A percentile compares a stretch with the other conserved stretches of the same genome.
These are phyloP conservation scores for Psilocybe mexicana DNA, from an alignment of 1,284 basidiomycete species.

Conservation along the genomic window DNA sequence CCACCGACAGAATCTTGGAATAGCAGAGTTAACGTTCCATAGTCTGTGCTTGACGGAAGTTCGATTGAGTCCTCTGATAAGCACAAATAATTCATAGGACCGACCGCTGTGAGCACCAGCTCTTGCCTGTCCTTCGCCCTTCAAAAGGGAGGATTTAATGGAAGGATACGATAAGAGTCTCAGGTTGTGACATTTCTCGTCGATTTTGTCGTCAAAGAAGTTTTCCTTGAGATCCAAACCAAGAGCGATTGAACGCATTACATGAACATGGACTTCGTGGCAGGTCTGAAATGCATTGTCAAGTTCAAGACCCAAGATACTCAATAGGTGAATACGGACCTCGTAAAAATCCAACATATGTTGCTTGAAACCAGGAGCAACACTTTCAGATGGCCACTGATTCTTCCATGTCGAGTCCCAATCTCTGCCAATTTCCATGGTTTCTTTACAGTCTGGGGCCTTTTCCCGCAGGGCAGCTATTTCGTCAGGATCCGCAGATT, in stretches of 20 bases:
- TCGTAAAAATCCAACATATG: conserved; percentile 73
- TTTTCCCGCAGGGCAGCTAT: conserved; percentile 64
- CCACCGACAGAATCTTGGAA: conserved; percentile 87
- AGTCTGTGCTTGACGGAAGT: conserved; percentile 47
- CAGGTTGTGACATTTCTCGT: conserved; percentile 78
- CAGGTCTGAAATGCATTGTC: conserved; percentile 49
- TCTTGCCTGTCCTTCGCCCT: conserved; percentile 68
- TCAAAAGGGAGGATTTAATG: conserved; percentile 58
- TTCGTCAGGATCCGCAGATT: conserved; percentile 69
- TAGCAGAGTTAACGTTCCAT: conserved; percentile 81
- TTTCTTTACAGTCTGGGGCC: conserved; percentile 81
- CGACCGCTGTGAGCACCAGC: conserved; percentile 78
- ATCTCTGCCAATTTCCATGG: conserved; percentile 84
- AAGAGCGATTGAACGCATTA: conserved; percentile 82
- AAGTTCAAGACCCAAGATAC: conserved; percentile 1
- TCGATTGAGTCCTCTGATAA: background rate
- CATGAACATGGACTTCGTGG: conserved; percentile 69
- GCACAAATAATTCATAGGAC: conserved; percentile 11
- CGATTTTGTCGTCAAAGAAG: conserved; percentile 74
- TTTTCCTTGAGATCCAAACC: conserved; percentile 70
- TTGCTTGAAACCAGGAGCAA: conserved; percentile 65
- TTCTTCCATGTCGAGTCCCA: conserved; percentile 78
- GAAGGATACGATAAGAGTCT: conserved; percentile 77
- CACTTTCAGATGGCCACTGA: conserved; percentile 66
- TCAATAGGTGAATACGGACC: conserved; percentile 32